Conservation (phyloP, 2,329 filamentous ascomycete species). For the Monosporascus sp. region DNA sequence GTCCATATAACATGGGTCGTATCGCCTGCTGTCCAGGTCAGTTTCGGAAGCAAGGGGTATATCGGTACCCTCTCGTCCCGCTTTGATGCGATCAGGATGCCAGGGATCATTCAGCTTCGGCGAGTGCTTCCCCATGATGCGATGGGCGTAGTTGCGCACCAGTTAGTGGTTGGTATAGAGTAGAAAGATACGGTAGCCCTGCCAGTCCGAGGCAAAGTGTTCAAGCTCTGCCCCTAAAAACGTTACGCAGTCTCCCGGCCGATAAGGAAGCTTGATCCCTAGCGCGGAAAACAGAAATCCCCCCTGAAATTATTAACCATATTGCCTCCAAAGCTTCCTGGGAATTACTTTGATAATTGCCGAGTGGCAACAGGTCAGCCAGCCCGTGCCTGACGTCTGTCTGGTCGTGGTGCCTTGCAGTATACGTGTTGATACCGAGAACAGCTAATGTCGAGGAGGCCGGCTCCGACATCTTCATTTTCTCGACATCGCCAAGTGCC, state of each 20-base stretch:
- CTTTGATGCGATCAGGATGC: conserved; percentile 4
- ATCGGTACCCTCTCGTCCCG: background rate
- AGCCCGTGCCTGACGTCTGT: conserved; percentile 8
- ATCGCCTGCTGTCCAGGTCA: background rate
- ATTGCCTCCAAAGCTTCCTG: background rate
- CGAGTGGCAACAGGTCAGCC: conserved; percentile 3
- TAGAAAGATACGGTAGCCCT: conserved; percentile 6
- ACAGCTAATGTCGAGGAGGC: conserved; percentile 1
- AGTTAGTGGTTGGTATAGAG: conserved; percentile 8
- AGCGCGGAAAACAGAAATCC: conserved; percentile 8
- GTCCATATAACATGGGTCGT: background rate
- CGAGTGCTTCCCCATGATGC: conserved; percentile 2
- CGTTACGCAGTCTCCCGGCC: conserved; percentile 2
- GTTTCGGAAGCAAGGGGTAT: background rate
- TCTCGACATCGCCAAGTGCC: background rate
- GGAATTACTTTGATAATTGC: conserved; percentile 4
- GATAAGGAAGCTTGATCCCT: conserved; percentile 3
- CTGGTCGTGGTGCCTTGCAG: conserved; percentile 1
- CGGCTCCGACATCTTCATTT: conserved; percentile 1
- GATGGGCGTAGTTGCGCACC: conserved; percentile 6
- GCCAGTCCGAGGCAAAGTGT: conserved; percentile 8
- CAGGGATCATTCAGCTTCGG: conserved; percentile 4
- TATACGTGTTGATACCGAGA: conserved; percentile 3
- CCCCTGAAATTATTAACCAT: conserved; percentile 1
- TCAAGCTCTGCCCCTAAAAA: conserved; percentile 8